Conservation (phyloP, 441 rosid species). For the Croton laevigatus region DNA sequence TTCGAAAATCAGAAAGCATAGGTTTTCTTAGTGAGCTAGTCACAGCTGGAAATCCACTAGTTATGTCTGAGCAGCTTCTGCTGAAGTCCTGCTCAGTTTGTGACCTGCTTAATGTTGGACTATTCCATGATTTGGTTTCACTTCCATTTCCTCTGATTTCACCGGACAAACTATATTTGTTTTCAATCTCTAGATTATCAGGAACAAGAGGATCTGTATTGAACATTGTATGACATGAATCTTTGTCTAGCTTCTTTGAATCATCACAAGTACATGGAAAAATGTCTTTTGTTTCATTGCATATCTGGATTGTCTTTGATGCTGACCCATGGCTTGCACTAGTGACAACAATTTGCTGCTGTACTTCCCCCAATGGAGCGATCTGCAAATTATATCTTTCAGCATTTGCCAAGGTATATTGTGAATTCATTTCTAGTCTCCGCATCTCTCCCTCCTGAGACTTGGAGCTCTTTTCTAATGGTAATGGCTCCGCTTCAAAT, state of each 20-base stretch:
- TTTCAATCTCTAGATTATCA: slow-evolving; percentile 47
- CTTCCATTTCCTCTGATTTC: slow-evolving; percentile 30
- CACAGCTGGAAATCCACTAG: slow-evolving; percentile 33
- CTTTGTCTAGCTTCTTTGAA: slow-evolving; percentile 24
- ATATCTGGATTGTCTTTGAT: slow-evolving; percentile 14
- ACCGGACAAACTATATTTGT: slow-evolving; percentile 19
- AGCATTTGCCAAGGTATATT: slow-evolving; percentile 18
- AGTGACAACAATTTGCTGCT: slow-evolving; percentile 20
- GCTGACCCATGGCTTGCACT: slow-evolving; percentile 10
- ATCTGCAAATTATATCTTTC: slow-evolving; percentile 19
- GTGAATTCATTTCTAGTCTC: slow-evolving; percentile 15
- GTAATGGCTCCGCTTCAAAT: slow-evolving; percentile 21
- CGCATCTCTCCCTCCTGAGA: slow-evolving; percentile 20
- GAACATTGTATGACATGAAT: slow-evolving; percentile 21
- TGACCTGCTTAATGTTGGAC: slow-evolving; percentile 23
- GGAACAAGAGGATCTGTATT: slow-evolving; percentile 27
- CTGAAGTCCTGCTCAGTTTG: slow-evolving; percentile 29
- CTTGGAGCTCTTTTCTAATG: slow-evolving; percentile 19
- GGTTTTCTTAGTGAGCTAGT: slow-evolving; percentile 29
- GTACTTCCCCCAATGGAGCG: slow-evolving; percentile 13
- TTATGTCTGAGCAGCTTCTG: slow-evolving; percentile 49
- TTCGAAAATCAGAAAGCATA: slow-evolving; percentile 37
- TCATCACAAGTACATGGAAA: slow-evolving; percentile 26
- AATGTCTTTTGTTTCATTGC: slow-evolving; percentile 19
- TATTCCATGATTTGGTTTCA: slow-evolving; percentile 21